Evolutionary conservation across 106 monocot genomes (phyloP), one percentile per base, ranked within the genome.

Genomic region (Gastrodia elata): DNA sequence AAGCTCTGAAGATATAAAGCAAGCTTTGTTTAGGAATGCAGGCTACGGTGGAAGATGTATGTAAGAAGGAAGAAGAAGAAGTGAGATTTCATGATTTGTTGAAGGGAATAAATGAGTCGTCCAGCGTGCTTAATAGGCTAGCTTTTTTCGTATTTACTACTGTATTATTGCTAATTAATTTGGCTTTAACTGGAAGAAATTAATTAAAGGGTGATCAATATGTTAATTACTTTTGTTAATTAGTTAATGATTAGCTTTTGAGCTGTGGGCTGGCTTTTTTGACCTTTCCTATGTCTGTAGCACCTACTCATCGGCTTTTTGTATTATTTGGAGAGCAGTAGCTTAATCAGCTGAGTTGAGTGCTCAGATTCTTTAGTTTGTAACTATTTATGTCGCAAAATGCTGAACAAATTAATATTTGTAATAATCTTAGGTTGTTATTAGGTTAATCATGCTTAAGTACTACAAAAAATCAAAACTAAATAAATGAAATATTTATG

Each of bases 21-120:
- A 97, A 64, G 83, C 86, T 34, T 80, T 97, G 68, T 97, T 92
- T 73, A 77, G 86, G 75, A 97, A 92, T 79, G 89, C 92, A 34
- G 96, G 96, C 33, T 97, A 97, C 70, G 90, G 90, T 28, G 96
- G 96, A 18, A 84, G 87, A 27, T 88, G 90, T 68, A 71, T 88
- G 82, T 97, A 88, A 85, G 6, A 35, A 41, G 36, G 73, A 39
- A 37, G 33, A 69, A 38, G 46, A 68, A 38, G 69, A 37, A 8
- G 37, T 14, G 36, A 46, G 67, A 65, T 64, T 55, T 58, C 25
- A 22, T 28, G 61, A n/a, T 64, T 55, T 58, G 38, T 37, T 28
- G 61, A n/a, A n/a, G 57, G 5, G 24, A 39, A 61, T 74, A 39
- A 39, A 7, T 71, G 41, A 8, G 37, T n/a, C n/a, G n/a, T n/a